Percentiles rank a stretch among this genome's conserved stretches.
phyloP scores from a whole-genome alignment of 208 protist genomes.

The Acanthamoeba quina region DNA sequence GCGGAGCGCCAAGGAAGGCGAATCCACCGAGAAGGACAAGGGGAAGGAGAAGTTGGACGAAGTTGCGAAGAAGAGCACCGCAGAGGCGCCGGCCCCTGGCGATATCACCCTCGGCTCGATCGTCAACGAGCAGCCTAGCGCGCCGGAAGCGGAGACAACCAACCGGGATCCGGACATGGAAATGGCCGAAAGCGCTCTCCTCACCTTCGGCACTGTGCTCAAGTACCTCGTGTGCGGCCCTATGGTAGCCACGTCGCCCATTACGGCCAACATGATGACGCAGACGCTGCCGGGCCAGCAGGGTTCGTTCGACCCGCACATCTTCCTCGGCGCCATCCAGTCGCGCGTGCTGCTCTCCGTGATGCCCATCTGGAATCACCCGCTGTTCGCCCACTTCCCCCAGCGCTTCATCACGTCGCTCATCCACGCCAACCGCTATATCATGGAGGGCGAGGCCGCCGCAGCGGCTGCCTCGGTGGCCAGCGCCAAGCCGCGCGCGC shows the following conservation, averaged over 20 bases:
- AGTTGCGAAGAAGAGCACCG: background rate
- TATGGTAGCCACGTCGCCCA: conserved; percentile 40
- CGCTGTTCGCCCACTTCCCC: conserved; percentile 61
- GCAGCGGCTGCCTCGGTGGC: background rate
- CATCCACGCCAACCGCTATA: conserved; percentile 57
- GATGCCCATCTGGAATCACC: conserved; percentile 65
- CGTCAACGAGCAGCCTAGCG: background rate
- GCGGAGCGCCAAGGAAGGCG: background rate
- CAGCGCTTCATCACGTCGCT: conserved; percentile 71
- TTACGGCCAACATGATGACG: conserved; percentile 62
- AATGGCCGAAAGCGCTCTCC: conserved; percentile 31
- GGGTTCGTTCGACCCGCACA: conserved; percentile 66
- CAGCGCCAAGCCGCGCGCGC: background rate
- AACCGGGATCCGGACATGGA: conserved; percentile 15
- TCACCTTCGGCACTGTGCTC: conserved; percentile 68
- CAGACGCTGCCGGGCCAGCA: conserved; percentile 57
- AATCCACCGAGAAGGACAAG: conserved; percentile 22
- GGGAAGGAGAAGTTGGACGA: conserved; percentile 47
- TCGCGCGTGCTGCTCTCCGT: conserved; percentile 21
- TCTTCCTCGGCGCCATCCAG: conserved; percentile 50
- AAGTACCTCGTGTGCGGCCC: conserved; percentile 59
- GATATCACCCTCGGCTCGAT: conserved; percentile 2
- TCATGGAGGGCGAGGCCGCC: conserved; percentile 52
- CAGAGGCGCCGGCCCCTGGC: background rate
- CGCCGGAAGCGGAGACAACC: background rate